A percentile compares a stretch with the other conserved stretches of the same genome.
Conservation (phyloP, 805 yeast species). For the Candida dajiaensis region DNA sequence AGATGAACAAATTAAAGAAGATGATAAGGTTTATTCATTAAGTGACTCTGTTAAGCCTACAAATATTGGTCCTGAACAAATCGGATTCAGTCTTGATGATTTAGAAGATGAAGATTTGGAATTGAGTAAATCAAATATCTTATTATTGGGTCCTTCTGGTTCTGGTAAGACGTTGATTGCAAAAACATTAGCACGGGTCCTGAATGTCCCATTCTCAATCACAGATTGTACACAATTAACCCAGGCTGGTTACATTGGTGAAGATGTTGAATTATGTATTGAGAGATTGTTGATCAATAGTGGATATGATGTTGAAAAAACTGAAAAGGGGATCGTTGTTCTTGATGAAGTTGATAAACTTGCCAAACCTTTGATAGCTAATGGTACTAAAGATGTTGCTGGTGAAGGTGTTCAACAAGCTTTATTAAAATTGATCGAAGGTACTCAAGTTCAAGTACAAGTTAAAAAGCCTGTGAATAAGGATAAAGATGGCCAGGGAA, state of each 20-base stretch:
- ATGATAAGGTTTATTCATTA: slow-evolving; percentile 23
- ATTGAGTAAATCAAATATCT: slow-evolving; percentile 49
- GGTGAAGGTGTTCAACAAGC: slow-evolving; percentile 68
- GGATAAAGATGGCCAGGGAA: slow-evolving; percentile 24
- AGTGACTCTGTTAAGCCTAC: slow-evolving; percentile 19
- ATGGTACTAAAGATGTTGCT: slow-evolving; percentile 50
- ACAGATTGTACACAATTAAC: slow-evolving; percentile 59
- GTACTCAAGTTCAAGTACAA: slow-evolving; percentile 43
- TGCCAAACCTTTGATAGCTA: slow-evolving; percentile 40
- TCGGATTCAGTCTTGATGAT: slow-evolving; percentile 21
- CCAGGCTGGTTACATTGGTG: slow-evolving; percentile 63
- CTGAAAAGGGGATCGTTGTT: slow-evolving; percentile 54
- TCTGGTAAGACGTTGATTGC: slow-evolving; percentile 58
- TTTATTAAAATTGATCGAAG: slow-evolving; percentile 49
- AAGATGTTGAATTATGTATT: slow-evolving; percentile 53
- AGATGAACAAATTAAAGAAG: slow-evolving; percentile 23
- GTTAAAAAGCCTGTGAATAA: slow-evolving; percentile 37
- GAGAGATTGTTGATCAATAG: slow-evolving; percentile 45
- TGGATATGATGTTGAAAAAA: slow-evolving; percentile 43
- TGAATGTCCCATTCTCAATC: slow-evolving; percentile 52
- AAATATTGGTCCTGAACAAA: slow-evolving; percentile 26
- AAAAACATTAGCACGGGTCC: slow-evolving; percentile 42
- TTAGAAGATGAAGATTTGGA: slow-evolving; percentile 35
- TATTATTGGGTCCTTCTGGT: slow-evolving; percentile 56
- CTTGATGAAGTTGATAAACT: slow-evolving; percentile 56